Percentiles rank a stretch among this genome's conserved stretches.
Conservation (phyloP, 208 protist species). For the Leishmania gerbilli region DNA sequence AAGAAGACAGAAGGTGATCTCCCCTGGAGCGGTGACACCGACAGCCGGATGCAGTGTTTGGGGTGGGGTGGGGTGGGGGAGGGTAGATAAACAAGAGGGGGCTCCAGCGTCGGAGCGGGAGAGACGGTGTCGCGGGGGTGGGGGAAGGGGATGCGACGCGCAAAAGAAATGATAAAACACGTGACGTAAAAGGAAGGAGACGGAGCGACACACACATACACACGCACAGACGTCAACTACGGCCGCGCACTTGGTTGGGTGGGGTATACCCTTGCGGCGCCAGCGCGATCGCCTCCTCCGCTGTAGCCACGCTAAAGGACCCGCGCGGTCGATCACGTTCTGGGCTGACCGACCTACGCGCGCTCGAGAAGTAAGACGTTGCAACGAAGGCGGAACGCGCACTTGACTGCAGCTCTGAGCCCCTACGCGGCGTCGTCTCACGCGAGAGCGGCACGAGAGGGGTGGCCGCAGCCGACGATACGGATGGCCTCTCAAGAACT, state of each 20-base stretch:
- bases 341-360: not conserved
- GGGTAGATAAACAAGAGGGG: too few relatives aligned
- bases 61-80: too few relatives aligned
- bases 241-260: not conserved
- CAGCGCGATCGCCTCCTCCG: not conserved
- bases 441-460: not conserved
- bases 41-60: too few relatives aligned
- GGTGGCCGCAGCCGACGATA: not conserved
- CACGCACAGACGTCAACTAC: not conserved
- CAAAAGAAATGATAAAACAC: too few relatives aligned
- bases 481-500: not conserved
- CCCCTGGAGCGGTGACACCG: too few relatives aligned
- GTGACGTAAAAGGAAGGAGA: too few relatives aligned
- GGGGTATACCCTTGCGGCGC: not conserved
- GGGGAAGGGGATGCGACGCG: too few relatives aligned
- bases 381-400: conserved; percentile 16
- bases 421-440: not conserved
- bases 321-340: not conserved
- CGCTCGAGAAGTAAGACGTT: conserved; percentile 3
- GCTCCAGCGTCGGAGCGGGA: too few relatives aligned
- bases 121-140: too few relatives aligned
- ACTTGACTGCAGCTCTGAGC: conserved; percentile 1
- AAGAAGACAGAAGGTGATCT: too few relatives aligned
- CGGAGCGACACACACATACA: not conserved
- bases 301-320: not conserved